Evolutionary conservation across 1,284 basidiomycete genomes (phyloP), one percentile per base, ranked within the genome.

Genomic region (Papiliotrema fonsecae): DNA sequence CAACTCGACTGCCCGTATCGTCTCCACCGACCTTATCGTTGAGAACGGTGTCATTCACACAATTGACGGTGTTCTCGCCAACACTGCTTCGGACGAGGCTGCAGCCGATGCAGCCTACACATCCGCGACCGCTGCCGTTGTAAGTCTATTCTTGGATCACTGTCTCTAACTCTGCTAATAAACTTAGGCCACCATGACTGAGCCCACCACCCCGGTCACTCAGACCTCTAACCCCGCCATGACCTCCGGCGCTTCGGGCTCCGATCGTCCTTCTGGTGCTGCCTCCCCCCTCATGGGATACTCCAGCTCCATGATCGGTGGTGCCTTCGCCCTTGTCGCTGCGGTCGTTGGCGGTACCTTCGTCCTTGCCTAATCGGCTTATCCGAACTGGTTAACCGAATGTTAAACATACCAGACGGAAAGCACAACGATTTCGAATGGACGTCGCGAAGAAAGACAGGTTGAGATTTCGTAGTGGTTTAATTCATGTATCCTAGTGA

Each of bases 11-110:
- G 84, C 83, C 9, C 71, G 71, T 55, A 82, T 89, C 60, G 64
- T 84, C 22, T 75, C 77, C 46, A 72, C 81, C 22, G 85, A 89
- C 64, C 76, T 87, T 7, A 75, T 88, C 56, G 70, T 81, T 24
- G 65, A 76, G 26, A 88, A 88, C 58, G 87, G 87, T 50, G 86
- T 88, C 22, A 63, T 87, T 6, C 85, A 88, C 65, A 25, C 85
- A 43, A 81, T 88, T 54, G 79, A 87, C 65, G 58, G 67, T 2
- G 82, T 87, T 11, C 75, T 88, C 40, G 51, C 82, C 42, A 80
- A 85, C 69, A 76, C 77, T 3, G 64, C 74, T 14, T 65, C 63
- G 14, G 74, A 87, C 67, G 46, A 77, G 2, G 57, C 59, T 3
- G 81, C 79, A 2, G 85, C 34, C 16, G 6, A 35, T 5, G 34